Evolutionary conservation across 108 stramenopile genomes (phyloP).

Genomic region (Nitzschia sp.): DNA sequence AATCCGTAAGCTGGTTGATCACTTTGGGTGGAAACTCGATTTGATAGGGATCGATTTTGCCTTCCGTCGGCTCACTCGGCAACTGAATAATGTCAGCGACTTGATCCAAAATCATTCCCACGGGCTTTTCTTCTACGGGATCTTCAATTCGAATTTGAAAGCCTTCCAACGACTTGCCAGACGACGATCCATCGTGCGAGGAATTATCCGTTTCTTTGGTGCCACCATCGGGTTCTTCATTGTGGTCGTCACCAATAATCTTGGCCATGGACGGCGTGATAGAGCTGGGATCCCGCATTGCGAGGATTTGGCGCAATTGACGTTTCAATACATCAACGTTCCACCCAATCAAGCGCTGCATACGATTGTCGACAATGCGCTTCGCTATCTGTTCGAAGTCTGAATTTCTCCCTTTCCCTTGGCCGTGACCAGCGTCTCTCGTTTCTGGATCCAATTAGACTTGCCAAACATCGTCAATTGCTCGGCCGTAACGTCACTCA

Average conservation of each 20-base stretch:
- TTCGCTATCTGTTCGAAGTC: not conserved
- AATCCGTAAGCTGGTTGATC: slow-evolving; percentile 25
- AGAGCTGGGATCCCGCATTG: not conserved
- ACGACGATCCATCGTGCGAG: not conserved
- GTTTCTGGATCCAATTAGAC: slow-evolving; percentile 18
- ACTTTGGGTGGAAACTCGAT: slow-evolving; percentile 10
- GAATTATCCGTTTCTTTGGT: not conserved
- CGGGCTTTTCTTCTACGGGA: not conserved
- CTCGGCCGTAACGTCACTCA: slow-evolving; percentile 26
- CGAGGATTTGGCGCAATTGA: slow-evolving; percentile 5
- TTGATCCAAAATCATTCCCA: slow-evolving; percentile 7
- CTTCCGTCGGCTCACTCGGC: not conserved
- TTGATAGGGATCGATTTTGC: slow-evolving; percentile 2
- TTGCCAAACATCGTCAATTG: slow-evolving; percentile 18
- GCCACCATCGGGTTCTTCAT: no score
- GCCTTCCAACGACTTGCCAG: no score
- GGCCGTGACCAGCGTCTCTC: slow-evolving; percentile 22
- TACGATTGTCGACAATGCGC: not conserved
- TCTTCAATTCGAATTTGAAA: not conserved
- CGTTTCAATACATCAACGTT: slow-evolving; percentile 16
- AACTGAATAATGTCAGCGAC: slow-evolving; percentile 23
- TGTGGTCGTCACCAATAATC: no score
- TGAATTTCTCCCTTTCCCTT: slow-evolving; percentile 19
- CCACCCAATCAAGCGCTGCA: slow-evolving; percentile 10
- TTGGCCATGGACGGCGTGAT: not conserved